Evolutionary conservation across 495 filamentous ascomycete genomes (phyloP).

Genomic region (Diplogelasinospora grovesii): DNA sequence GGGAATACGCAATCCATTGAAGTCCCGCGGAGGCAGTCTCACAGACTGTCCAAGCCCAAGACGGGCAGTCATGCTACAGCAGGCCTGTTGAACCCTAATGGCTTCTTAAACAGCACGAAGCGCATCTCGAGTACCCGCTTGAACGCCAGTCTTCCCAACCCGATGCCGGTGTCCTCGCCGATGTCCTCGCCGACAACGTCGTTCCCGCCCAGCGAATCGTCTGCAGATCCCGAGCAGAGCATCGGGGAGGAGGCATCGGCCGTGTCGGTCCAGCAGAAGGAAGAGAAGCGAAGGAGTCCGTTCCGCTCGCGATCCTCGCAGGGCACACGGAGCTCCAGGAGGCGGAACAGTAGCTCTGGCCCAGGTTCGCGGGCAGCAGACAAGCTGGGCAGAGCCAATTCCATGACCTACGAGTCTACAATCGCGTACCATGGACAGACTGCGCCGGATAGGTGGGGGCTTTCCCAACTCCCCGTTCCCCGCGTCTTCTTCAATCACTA

Average conservation of each 20-base stretch:
- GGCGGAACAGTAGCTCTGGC: constrained; percentile 12
- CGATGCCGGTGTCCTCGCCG: constrained; percentile 15
- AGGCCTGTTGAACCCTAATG: constrained; percentile 36
- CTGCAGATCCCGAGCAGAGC: constrained; percentile 3
- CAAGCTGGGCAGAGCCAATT: constrained; percentile 20
- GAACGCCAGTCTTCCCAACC: constrained; percentile 13
- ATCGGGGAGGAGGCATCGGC: constrained; percentile 16
- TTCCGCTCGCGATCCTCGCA: constrained; percentile 29
- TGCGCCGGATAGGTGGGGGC: constrained; percentile 19
- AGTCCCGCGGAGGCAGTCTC: constrained; percentile 30
- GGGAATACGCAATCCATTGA: constrained; percentile 42
- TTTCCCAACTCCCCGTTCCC: not conserved
- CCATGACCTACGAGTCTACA: constrained; percentile 30
- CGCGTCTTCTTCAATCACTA: constrained; percentile 1
- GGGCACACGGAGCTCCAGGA: constrained; percentile 5
- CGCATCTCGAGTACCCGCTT: constrained; percentile 26
- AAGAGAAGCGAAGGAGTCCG: constrained; percentile 20
- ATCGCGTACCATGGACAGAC: constrained; percentile 21
- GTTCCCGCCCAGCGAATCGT: constrained; percentile 4
- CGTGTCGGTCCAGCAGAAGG: constrained; percentile 14
- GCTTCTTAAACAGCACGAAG: constrained; percentile 26
- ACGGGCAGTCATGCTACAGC: constrained; percentile 37
- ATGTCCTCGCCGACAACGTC: constrained; percentile 8
- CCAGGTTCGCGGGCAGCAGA: constrained; percentile 14
- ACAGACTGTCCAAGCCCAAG: constrained; percentile 45